Base-by-base conservation (phyloP, 352 stramenopile genomes). In the Phytophthora sojae region DNA sequence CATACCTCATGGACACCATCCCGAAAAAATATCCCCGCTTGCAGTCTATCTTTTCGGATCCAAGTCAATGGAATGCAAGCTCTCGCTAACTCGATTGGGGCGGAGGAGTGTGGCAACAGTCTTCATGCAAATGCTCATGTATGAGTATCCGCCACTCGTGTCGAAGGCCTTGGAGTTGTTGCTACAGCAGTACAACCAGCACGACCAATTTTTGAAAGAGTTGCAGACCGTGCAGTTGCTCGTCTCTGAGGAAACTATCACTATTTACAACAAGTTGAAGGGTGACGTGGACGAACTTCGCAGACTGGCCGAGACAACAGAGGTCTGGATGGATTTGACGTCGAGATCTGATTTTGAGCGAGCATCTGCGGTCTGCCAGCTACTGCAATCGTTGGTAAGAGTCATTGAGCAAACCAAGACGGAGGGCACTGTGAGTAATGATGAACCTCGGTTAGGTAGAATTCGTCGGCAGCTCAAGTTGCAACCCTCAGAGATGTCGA, bases 281-380 rank as follows among this genome's bases (percentile, higher is more conserved):
- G 82, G 84, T 30, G 82, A 93, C 39, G 83, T 93, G 8, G 81
- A 93, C 30, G 76, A 81, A 47, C 66, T 93, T 9, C 82, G 82
- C 3, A 71, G 80, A 8, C 67, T 93, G 0, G 86, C 83, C 11
- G 86, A 93, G 67, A 92, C 86, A 30, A 93, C 86, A 11, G 86
- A 93, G 78, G 82, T 93, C 3, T 93, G 86, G 86, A 91, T 93
- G 83, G 86, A 93, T 77, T 69, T 93, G 29, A 93, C 86, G 2
- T 92, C 83, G 6, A 84, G 86, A 37, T 86, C 81, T 1, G 86
- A 93, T 59, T 92, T 87, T 45, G 83, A 91, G 25, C 89, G 85
- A 42, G 83, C 84, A 6, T 61, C 82, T 4, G 75, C 65, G 6
- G 75, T 86, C 12, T 91, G 82, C 49, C 29, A 76, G 37, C 49